Conservation (phyloP, 2,329 filamentous ascomycete genomes). For the Epichloe baconii region DNA sequence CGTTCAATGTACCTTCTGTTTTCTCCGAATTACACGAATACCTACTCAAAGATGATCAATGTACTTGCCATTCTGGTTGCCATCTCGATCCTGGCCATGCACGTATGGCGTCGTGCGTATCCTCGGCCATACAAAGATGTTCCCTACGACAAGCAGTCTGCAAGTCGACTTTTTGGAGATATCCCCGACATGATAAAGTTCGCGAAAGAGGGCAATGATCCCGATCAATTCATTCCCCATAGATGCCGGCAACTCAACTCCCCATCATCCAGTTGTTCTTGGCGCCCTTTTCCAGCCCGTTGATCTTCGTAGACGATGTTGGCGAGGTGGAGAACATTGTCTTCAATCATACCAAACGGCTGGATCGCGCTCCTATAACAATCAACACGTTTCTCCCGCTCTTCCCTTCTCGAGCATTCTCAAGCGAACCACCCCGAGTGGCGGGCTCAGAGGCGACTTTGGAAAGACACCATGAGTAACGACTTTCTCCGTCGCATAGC, state of each 20-base stretch:
- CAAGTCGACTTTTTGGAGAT: slow-evolving; percentile 3
- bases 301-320: slow-evolving; percentile 26
- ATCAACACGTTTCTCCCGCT: slow-evolving; percentile 18
- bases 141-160: slow-evolving; percentile 3
- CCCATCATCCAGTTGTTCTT: slow-evolving; percentile 20
- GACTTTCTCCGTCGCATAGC: slow-evolving; percentile 17
- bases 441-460: slow-evolving; percentile 20
- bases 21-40: no score
- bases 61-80: neutral
- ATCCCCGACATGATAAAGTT: slow-evolving; percentile 3
- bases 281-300: slow-evolving; percentile 26
- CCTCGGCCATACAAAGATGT: slow-evolving; percentile 3
- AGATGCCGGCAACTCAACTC: slow-evolving; percentile 1
- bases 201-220: neutral
- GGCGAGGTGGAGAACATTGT: slow-evolving; percentile 30
- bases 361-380: slow-evolving; percentile 26
- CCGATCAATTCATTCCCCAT: neutral
- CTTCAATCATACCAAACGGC: slow-evolving; percentile 26
- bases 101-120: neutral
- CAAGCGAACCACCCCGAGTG: slow-evolving; percentile 18
- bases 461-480: slow-evolving; percentile 25
- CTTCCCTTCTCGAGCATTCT: slow-evolving; percentile 20
- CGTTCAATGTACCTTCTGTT: no score
- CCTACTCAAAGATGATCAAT: neutral
- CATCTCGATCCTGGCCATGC: neutral